Evolutionary conservation across 2,329 filamentous ascomycete genomes (phyloP), one percentile per base, ranked within the genome.

Genomic region (Keithomyces neogunnii): DNA sequence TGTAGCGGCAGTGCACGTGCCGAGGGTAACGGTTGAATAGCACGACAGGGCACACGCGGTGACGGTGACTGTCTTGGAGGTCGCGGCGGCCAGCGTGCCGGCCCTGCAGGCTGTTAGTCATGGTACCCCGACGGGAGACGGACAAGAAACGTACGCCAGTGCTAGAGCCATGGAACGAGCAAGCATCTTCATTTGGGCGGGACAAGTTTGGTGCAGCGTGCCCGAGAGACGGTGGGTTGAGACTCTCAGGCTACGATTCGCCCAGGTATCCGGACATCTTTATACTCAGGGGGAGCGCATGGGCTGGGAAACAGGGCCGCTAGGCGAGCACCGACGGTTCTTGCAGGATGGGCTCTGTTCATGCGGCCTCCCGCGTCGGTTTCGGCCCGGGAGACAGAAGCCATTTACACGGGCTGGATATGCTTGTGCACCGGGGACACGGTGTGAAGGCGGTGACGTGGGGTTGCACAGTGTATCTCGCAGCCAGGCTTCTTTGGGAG

Each of bases 11-110:
- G 26, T 7, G 7, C 3, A 19, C 6, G 36, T 11, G 13, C 36
- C 33, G 31, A 13, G 13, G 32, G 19, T 43, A 31, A 43, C 38
- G n/a, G 55, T 54, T 32, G 55, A 51, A 46, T 57, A 60, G 47
- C 57, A 62, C 8, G 60, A 60, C 3, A 61, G 54, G 1, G 62
- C 60, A 43, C 63, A 70, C 8, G 54, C 61, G 7, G 67, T 69
- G 5, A 65, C 53, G 3, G 65, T 64, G 3, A 28, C 39, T 35
- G 33, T 35, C 11, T 59, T 53, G 1, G 58, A 53, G 5, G 58
- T 56, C 32, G 65, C 63, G 26, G 28, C 50, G 19, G 55, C 63
- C 19, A 60, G 33, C 35, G 55, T 52, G 3, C 58, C 59, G 47
- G 65, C 68, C 39, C 3, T 13, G 8, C 3, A 42, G 39, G 5